Evolutionary conservation across 2,329 filamentous ascomycete species (phyloP).

Genomic region (Didymellaceae sp.): DNA sequence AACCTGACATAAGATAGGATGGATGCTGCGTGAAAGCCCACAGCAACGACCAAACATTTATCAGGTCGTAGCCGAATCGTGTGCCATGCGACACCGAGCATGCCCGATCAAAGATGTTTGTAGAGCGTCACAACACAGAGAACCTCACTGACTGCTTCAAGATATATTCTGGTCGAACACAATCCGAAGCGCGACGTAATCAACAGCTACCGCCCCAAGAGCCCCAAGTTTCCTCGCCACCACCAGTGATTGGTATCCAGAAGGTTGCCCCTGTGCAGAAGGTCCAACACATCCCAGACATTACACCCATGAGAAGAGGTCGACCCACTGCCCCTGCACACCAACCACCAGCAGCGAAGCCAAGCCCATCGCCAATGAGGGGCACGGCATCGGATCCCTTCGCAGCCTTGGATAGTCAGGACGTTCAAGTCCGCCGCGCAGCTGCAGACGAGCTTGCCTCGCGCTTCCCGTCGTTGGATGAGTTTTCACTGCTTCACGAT

Average conservation of each 20-base stretch:
- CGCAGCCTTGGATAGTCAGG: slow-evolving; percentile 79
- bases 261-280: slow-evolving; percentile 77
- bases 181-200: slow-evolving; percentile 67
- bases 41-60: slow-evolving; percentile 88
- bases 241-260: slow-evolving; percentile 74
- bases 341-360: slow-evolving; percentile 56
- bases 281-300: slow-evolving; percentile 79
- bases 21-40: slow-evolving; percentile 88
- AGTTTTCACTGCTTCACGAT: slow-evolving; percentile 90
- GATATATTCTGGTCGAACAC: slow-evolving; percentile 63
- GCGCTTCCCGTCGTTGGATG: slow-evolving; percentile 88
- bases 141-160: slow-evolving; percentile 36
- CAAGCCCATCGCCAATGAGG: slow-evolving; percentile 72
- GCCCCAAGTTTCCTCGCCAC: slow-evolving; percentile 60
- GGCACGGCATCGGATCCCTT: slow-evolving; percentile 82
- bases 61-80: slow-evolving; percentile 85
- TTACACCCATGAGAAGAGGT: slow-evolving; percentile 92
- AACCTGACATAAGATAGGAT: slow-evolving; percentile 62
- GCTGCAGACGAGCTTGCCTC: slow-evolving; percentile 80
- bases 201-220: slow-evolving; percentile 66
- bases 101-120: slow-evolving; percentile 86
- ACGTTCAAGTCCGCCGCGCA: slow-evolving; percentile 54
- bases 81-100: slow-evolving; percentile 84
- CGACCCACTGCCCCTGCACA: slow-evolving; percentile 65
- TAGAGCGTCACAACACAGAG: background rate